phyloP scores from a whole-genome alignment of 371 early-diverging fungal genomes.

The Chytridiales sp. region DNA sequence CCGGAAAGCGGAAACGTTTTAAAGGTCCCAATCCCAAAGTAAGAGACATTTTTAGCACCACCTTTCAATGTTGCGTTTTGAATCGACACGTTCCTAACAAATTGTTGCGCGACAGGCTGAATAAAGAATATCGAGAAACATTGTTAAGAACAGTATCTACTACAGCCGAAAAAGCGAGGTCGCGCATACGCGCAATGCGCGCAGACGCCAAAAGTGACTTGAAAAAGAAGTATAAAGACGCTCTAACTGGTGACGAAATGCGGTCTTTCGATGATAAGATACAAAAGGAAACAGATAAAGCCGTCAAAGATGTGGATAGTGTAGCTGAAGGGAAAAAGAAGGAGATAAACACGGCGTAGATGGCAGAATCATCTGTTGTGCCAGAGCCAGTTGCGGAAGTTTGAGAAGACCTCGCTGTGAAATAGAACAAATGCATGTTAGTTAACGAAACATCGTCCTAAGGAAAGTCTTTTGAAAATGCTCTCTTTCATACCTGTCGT shows the following conservation, averaged over 20 bases:
- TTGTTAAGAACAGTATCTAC: conserved; percentile 66
- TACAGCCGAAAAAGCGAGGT: conserved; percentile 62
- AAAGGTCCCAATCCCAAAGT: conserved; percentile 86
- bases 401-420: conserved; percentile 27
- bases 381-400: conserved; percentile 30
- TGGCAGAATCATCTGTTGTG: conserved; percentile 16
- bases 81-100: background rate
- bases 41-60: conserved; percentile 27
- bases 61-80: background rate
- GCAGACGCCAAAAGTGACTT: conserved; percentile 56
- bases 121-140: conserved; percentile 77
- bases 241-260: conserved; percentile 60
- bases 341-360: conserved; percentile 52
- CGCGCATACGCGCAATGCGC: conserved; percentile 32
- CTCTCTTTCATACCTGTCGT: conserved; percentile 21
- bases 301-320: conserved; percentile 67
- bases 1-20: conserved; percentile 62
- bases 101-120: conserved; percentile 62
- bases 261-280: conserved; percentile 67
- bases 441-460: too few relatives aligned
- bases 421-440: background rate
- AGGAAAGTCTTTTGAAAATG: background rate
- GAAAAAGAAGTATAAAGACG: conserved; percentile 49
- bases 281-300: conserved; percentile 70
- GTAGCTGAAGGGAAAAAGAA: conserved; percentile 68